Evolutionary conservation across 805 yeast genomes (phyloP).

Genomic region (Cyberlindnera saturnus): DNA sequence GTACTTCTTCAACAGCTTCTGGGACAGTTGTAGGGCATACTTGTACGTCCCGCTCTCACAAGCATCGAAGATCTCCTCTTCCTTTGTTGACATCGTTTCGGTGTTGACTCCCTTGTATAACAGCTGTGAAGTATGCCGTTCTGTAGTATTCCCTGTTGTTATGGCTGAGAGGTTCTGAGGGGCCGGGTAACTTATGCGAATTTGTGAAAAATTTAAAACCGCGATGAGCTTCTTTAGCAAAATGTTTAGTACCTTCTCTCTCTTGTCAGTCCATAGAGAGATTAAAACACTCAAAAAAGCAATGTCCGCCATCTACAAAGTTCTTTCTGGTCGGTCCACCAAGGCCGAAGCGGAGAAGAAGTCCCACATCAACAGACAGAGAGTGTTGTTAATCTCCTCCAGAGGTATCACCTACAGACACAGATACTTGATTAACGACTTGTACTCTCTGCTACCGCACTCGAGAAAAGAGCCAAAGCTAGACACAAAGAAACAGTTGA

Average conservation of each 20-base stretch:
- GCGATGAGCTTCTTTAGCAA: too few relatives aligned
- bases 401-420: constrained; percentile 95
- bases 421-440: constrained; percentile 85
- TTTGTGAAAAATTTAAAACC: constrained; percentile 1
- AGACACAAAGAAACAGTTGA: constrained; percentile 85
- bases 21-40: constrained; percentile 44
- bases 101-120: background rate
- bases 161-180: too few relatives aligned
- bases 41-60: constrained; percentile 48
- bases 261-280: background rate
- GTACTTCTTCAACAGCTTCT: constrained; percentile 41
- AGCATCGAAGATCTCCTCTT: constrained; percentile 33
- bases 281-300: background rate
- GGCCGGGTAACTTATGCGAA: too few relatives aligned
- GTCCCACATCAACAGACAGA: constrained; percentile 75
- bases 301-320: constrained; percentile 73
- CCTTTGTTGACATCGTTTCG: constrained; percentile 24
- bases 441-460: constrained; percentile 79
- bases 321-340: constrained; percentile 44
- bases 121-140: background rate
- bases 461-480: constrained; percentile 94
- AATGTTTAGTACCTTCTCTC: too few relatives aligned
- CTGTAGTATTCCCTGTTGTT: too few relatives aligned
- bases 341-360: constrained; percentile 33
- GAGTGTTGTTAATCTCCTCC: constrained; percentile 83